Evolutionary conservation across 495 filamentous ascomycete genomes (phyloP), one percentile per base, ranked within the genome.

Genomic region (Talaromyces liani): DNA sequence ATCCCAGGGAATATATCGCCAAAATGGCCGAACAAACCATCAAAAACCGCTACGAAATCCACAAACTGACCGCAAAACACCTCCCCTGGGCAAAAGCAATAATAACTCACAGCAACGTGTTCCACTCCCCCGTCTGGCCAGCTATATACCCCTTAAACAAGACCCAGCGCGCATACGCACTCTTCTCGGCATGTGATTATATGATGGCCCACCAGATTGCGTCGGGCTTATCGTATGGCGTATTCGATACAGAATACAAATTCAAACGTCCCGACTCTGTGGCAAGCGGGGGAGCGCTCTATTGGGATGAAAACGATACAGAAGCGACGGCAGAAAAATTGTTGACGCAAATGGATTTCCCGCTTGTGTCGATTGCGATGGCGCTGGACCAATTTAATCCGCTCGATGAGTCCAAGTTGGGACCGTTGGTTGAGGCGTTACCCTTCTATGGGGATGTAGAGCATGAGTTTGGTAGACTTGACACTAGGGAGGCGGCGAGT

Each of bases 221-320:
- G 22, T 77, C 73, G 24, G 78, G 77, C 36, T 54, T 77, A 7
- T 77, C 75, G 0, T 79, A 69, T 53, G 76, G 76, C 60, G 70
- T 82, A 18, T 80, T 80, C 70, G 75, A 82, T 69, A 77, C 64
- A 16, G 68, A 79, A 20, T 80, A 80, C 63, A 55, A 66, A 10
- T 83, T 74, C 71, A 79, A 77, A 65, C 64, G 64, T 0, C 70
- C 76, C 51, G 71, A 72, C 39, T 79, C 77, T 4, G 73, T 61
- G 0, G 49, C 16, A 0, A 18, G 10, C 0, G 49, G 49, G 7
- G 80, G 80, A 16, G 67, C 60, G 9, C 71, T 80, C 22, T 78
- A 74, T 71, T 82, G 75, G 76, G 71, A 80, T 27, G 51, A 63
- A 0, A 65, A 31, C 1, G 6, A 65, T 25, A 57, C 67, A 0